These are phyloP conservation scores for Nepenthes mirabilis DNA, from an alignment of 148 eudicot species.

Conservation along the genomic window DNA sequence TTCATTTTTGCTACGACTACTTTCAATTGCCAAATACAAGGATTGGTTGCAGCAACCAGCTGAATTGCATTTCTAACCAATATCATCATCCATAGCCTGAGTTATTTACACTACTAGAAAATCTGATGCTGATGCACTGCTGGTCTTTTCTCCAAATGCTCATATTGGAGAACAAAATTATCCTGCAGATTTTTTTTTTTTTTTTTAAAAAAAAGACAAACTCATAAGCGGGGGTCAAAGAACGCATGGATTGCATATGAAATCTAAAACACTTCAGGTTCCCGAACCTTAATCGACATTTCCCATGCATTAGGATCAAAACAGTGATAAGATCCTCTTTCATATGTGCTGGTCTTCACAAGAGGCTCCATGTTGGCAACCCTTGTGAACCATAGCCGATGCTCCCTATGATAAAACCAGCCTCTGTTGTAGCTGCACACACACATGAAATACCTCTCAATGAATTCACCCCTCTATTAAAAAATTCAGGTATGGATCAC, in stretches of 20 bases:
- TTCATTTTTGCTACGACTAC: too few relatives aligned
- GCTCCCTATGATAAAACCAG: conserved; percentile 65
- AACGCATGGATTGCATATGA: background rate
- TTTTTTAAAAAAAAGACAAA: background rate
- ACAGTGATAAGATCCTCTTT: conserved; percentile 52
- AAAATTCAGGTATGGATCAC: background rate
- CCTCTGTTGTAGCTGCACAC: conserved; percentile 42
- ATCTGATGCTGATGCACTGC: conserved; percentile 17
- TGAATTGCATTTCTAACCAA: too few relatives aligned
- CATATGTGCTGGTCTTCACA: conserved; percentile 40
- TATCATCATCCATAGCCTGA: background rate
- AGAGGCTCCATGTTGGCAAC: conserved; percentile 38
- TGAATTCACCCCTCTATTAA: background rate
- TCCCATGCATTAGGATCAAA: conserved; percentile 69
- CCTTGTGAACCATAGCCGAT: conserved; percentile 43
- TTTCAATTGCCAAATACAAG: too few relatives aligned
- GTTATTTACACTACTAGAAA: background rate
- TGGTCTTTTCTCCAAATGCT: conserved; percentile 51
- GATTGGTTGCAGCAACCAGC: too few relatives aligned
- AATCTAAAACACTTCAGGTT: background rate
- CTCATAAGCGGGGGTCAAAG: background rate
- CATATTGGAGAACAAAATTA: conserved; percentile 55
- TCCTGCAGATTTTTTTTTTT: conserved; percentile 26
- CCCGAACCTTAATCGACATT: conserved; percentile 41
- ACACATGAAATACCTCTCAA: conserved; percentile 6